phyloP scores from a whole-genome alignment of 2,329 filamentous ascomycete genomes.

The Paraphoma sp. region DNA sequence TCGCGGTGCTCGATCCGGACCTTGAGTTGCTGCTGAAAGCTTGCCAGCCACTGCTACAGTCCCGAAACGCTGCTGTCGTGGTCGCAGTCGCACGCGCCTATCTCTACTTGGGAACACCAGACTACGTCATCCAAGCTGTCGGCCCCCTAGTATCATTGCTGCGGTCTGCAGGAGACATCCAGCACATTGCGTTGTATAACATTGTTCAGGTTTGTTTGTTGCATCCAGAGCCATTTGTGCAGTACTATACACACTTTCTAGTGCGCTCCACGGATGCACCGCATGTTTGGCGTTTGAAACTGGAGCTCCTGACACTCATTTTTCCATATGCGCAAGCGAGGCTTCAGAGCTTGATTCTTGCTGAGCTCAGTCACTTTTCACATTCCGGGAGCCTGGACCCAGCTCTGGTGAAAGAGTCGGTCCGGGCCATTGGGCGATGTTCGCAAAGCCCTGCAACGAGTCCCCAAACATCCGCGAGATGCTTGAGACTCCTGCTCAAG shows the following conservation, averaged over 20 bases:
- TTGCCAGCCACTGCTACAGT: conserved; percentile 85
- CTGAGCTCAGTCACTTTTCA: conserved; percentile 94
- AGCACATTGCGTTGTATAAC: conserved; percentile 90
- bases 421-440: conserved; percentile 91
- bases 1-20: conserved; percentile 76
- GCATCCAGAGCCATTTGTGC: conserved; percentile 80
- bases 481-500: conserved; percentile 79
- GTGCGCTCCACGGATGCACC: conserved; percentile 79
- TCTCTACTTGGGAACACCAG: conserved; percentile 79
- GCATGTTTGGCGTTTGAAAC: conserved; percentile 87
- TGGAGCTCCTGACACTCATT: conserved; percentile 88
- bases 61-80: conserved; percentile 90
- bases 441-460: conserved; percentile 67
- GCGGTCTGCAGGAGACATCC: conserved; percentile 83
- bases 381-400: conserved; percentile 82
- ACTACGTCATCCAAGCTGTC: conserved; percentile 76
- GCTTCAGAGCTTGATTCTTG: conserved; percentile 84
- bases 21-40: conserved; percentile 79
- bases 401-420: conserved; percentile 83
- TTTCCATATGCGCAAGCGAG: conserved; percentile 82
- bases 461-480: conserved; percentile 67
- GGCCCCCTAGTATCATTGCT: conserved; percentile 87
- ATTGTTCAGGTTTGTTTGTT: conserved; percentile 89
- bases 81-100: conserved; percentile 87
- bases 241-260: conserved; percentile 88